Percentiles rank a stretch among this genome's conserved stretches.
Evolutionary conservation across 2,329 filamentous ascomycete species (phyloP).

Genomic region (Epichloe festucae): DNA sequence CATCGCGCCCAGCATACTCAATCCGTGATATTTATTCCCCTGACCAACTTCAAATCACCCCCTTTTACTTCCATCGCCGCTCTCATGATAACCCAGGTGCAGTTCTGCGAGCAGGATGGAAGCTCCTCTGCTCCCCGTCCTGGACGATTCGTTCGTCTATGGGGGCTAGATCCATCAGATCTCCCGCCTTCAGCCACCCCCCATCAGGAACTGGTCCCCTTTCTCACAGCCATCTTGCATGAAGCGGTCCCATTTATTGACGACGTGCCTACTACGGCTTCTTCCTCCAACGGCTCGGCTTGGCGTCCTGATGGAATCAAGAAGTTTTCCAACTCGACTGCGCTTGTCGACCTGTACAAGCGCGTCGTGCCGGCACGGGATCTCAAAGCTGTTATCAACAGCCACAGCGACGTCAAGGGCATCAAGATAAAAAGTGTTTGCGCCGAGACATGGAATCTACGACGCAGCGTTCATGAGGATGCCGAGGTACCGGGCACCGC

Average conservation of each 20-base stretch:
- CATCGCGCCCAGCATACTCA: too few relatives aligned
- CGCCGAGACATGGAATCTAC: conserved; percentile 49
- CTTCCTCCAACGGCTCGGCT: conserved; percentile 6
- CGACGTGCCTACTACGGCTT: conserved; percentile 25
- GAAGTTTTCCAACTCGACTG: conserved; percentile 33
- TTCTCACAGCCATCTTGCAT: conserved; percentile 39
- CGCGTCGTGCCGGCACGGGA: conserved; percentile 32
- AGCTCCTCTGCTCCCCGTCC: conserved; percentile 9
- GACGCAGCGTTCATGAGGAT: conserved; percentile 49
- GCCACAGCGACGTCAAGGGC: conserved; percentile 16
- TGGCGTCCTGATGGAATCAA: conserved; percentile 42
- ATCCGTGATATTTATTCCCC: background rate
- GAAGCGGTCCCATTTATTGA: conserved; percentile 49
- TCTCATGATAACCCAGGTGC: background rate
- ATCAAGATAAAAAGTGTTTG: conserved; percentile 10
- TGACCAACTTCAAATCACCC: background rate
- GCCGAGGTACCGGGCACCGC: conserved; percentile 38
- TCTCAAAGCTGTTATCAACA: conserved; percentile 25
- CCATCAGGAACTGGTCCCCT: conserved; percentile 31
- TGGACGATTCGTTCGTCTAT: conserved; percentile 40
- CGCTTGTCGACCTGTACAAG: conserved; percentile 40
- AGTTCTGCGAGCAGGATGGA: conserved; percentile 7
- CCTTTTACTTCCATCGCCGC: background rate
- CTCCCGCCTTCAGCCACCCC: conserved; percentile 30
- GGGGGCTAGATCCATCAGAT: conserved; percentile 34